Percentiles rank a stretch among this genome's conserved stretches.
Conservation (phyloP, 2,329 filamentous ascomycete genomes). For the Ampelomyces quisqualis region DNA sequence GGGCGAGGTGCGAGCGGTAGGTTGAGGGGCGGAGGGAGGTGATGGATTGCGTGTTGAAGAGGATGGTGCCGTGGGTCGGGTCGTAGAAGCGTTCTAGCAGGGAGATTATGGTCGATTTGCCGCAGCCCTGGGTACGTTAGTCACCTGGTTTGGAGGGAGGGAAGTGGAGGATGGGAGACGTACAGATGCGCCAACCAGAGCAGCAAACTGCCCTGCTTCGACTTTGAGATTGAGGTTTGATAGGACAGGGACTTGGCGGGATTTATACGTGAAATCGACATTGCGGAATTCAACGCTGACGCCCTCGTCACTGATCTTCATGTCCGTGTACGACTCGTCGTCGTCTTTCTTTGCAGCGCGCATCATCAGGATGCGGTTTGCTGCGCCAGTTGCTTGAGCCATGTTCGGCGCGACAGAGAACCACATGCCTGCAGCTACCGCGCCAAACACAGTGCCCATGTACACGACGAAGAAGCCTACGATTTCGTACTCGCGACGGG, state of each 20-base stretch:
- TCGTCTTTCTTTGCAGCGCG: constrained; percentile 21
- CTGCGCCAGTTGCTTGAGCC: constrained; percentile 40
- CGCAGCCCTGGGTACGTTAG: constrained; percentile 51
- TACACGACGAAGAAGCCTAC: constrained; percentile 56
- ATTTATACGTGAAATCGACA: constrained; percentile 92
- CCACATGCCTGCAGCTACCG: constrained; percentile 42
- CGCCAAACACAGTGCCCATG: constrained; percentile 52
- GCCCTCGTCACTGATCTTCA: constrained; percentile 13
- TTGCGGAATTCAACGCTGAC: constrained; percentile 77
- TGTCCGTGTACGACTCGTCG: constrained; percentile 11
- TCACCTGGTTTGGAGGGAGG: background rate
- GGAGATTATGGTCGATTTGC: constrained; percentile 70
- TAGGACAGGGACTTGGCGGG: constrained; percentile 70
- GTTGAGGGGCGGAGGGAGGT: constrained; percentile 36
- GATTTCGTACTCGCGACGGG: constrained; percentile 50
- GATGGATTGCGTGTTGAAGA: constrained; percentile 51
- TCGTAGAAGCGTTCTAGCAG: constrained; percentile 69
- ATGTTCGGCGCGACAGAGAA: constrained; percentile 52
- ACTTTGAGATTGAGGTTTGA: constrained; percentile 50
- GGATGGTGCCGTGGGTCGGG: constrained; percentile 62
- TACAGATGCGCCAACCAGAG: constrained; percentile 66
- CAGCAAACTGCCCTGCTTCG: constrained; percentile 66
- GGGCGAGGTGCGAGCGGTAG: constrained; percentile 47
- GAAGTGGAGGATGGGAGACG: background rate
- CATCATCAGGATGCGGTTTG: constrained; percentile 42